Conservation (phyloP, 164 flowering plant species). For the Akebia trifoliata region DNA sequence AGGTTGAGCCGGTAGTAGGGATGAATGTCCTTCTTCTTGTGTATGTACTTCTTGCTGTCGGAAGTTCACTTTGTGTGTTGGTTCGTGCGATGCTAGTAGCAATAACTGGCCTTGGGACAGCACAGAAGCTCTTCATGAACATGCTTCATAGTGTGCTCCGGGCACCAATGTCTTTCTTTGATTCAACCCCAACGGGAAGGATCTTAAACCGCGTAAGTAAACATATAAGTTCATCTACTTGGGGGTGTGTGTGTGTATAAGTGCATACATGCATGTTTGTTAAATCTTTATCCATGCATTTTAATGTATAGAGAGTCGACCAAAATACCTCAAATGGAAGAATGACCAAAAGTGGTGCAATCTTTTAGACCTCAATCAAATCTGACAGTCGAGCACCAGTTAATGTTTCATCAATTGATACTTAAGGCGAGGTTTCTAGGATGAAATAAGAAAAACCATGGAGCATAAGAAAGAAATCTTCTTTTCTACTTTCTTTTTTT, state of each 20-base stretch:
- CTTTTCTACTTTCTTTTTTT: background rate
- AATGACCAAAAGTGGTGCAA: background rate
- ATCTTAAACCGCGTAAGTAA: slow-evolving; percentile 77
- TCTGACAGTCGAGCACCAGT: background rate
- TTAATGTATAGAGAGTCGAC: background rate
- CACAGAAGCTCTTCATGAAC: slow-evolving; percentile 65
- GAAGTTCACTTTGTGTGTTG: slow-evolving; percentile 73
- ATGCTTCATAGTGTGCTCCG: slow-evolving; percentile 73
- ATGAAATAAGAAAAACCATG: background rate
- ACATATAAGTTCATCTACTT: too few species aligned
- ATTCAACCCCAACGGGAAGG: slow-evolving; percentile 95
- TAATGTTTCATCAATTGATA: background rate
- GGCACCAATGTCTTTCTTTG: slow-evolving; percentile 98
- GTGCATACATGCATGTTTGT: too few species aligned
- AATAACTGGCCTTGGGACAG: slow-evolving; percentile 55
- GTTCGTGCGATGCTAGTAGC: slow-evolving; percentile 56
- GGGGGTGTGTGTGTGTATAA: too few species aligned
- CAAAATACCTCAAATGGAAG: slow-evolving; percentile 1
- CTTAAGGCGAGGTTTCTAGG: background rate
- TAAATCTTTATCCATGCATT: too few species aligned
- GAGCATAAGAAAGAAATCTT: background rate
- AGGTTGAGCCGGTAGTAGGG: slow-evolving; percentile 28
- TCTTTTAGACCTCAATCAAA: background rate
- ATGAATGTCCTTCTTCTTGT: slow-evolving; percentile 52
- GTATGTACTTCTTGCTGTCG: slow-evolving; percentile 66